phyloP scores from a whole-genome alignment of 108 stramenopile genomes.

The Parietichytrium sp. region DNA sequence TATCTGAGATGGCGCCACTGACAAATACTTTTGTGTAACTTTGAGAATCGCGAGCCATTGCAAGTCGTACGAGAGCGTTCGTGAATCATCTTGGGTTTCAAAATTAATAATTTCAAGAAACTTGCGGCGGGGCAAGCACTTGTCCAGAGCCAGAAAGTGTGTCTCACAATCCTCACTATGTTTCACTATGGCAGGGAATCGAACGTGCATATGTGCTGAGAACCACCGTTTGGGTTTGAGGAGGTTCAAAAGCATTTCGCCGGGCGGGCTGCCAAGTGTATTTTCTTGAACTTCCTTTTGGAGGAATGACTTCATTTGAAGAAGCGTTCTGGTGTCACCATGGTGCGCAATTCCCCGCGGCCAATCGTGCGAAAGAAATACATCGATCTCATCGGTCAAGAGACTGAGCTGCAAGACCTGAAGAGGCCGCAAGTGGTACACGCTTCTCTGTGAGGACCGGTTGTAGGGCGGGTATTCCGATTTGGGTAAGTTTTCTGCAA shows the following conservation, averaged over 20 bases:
- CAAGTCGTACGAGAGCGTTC: constrained; percentile 64
- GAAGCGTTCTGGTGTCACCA: constrained; percentile 70
- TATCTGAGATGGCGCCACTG: not conserved
- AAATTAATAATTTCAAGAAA: constrained; percentile 81
- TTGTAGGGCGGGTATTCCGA: constrained; percentile 83
- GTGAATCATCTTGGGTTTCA: constrained; percentile 41
- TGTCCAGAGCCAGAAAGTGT: constrained; percentile 92
- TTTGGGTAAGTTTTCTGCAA: constrained; percentile 57
- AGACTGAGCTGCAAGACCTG: constrained; percentile 78
- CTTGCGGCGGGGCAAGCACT: constrained; percentile 86
- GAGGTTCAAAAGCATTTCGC: constrained; percentile 69
- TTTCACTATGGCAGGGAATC: constrained; percentile 80
- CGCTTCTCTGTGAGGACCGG: constrained; percentile 66
- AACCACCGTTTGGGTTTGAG: constrained; percentile 92
- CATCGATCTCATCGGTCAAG: constrained; percentile 64
- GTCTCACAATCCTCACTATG: constrained; percentile 76
- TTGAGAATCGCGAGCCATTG: constrained; percentile 78
- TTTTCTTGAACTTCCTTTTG: constrained; percentile 75
- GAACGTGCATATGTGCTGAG: constrained; percentile 93
- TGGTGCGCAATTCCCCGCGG: constrained; percentile 83
- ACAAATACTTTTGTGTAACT: constrained; percentile 68
- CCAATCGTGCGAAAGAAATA: constrained; percentile 94
- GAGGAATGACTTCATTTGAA: constrained; percentile 79
- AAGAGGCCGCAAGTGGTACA: constrained; percentile 85
- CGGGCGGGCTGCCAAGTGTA: constrained; percentile 84